Evolutionary conservation across 148 eudicot species (phyloP), one percentile per base, ranked within the genome.

Genomic region (Amaranthus hypochondriacus): DNA sequence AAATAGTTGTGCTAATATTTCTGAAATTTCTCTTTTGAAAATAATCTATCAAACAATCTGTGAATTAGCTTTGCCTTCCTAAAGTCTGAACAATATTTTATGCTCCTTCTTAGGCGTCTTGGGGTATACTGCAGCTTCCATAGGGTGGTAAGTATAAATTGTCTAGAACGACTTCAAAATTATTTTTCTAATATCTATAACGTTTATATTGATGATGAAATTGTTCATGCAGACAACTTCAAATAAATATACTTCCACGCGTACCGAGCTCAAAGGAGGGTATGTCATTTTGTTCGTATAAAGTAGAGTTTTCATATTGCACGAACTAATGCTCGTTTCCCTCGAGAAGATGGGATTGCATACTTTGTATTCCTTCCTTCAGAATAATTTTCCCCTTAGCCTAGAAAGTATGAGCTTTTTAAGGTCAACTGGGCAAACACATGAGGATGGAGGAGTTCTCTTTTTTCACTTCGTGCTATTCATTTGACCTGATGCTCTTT

Each of bases 211-310:
- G 12, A 5, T 56, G 66, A 12, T 71, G 55, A 60, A 44, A 48
- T 62, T 42, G 39, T 54, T 68, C 10, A 18, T 73, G 77, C 74
- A 94, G 98, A 87, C 83, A 86, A 73, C 92, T 70, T 88, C 96
- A 49, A 81, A 86, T 62, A 88, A 87, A 66, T 95, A 90, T 72
- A 73, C 92, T 9, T 78, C 80, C 21, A 83, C 78, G 15, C 93
- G 97, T 71, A 44, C 81, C n/a, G 98, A 92, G 82, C 90, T 92
- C 69, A 89, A 84, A 80, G 98, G 98, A 80, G 98, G 98, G 98
- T 95, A 82, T 54, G 97, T 75, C 68, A 15, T 21, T 75, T 28
- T 39, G 9, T 52, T 28, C 64, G 12, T 63, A 66, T 56, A 14
- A 13, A 66, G 9, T 75, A 48, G 5, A 43, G 4, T 4, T 48